phyloP scores from a whole-genome alignment of 2,329 filamentous ascomycete genomes.

The Aspergillus melleus region DNA sequence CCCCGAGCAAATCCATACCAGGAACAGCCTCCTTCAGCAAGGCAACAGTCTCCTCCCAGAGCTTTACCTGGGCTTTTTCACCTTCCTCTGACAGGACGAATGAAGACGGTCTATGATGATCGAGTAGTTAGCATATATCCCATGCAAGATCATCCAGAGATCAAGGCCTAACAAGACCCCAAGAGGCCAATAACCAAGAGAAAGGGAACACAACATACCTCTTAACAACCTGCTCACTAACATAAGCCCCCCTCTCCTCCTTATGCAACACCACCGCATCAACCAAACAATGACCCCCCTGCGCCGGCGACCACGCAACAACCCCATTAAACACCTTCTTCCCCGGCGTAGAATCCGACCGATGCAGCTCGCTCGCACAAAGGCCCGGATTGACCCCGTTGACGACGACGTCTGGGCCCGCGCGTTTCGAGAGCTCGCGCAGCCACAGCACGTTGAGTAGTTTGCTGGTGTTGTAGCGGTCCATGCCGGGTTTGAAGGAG shows the following conservation, averaged over 20 bases:
- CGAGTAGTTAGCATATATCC: background rate
- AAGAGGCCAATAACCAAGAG: too few relatives aligned
- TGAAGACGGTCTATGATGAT: background rate
- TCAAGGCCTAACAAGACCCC: too few relatives aligned
- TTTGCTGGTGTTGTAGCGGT: conserved; percentile 46
- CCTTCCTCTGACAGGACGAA: background rate
- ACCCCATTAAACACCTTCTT: background rate
- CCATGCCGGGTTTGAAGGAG: conserved; percentile 24
- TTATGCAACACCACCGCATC: background rate
- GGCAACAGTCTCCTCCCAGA: background rate
- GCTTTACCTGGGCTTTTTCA: background rate
- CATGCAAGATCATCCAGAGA: too few relatives aligned
- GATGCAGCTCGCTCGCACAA: background rate
- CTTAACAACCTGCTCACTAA: background rate
- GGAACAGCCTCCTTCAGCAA: background rate
- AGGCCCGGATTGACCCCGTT: background rate
- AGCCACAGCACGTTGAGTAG: conserved; percentile 45
- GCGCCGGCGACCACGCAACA: background rate
- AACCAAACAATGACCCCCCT: background rate
- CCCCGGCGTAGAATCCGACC: background rate
- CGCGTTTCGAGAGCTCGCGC: conserved; percentile 29
- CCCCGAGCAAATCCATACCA: background rate
- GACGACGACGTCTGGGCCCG: background rate
- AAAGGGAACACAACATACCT: too few relatives aligned
- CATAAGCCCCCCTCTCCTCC: background rate